A percentile compares a stretch with the other conserved stretches of the same genome.
These are phyloP conservation scores for Hura crepitans DNA, from an alignment of 441 rosid species.

Conservation along the genomic window DNA sequence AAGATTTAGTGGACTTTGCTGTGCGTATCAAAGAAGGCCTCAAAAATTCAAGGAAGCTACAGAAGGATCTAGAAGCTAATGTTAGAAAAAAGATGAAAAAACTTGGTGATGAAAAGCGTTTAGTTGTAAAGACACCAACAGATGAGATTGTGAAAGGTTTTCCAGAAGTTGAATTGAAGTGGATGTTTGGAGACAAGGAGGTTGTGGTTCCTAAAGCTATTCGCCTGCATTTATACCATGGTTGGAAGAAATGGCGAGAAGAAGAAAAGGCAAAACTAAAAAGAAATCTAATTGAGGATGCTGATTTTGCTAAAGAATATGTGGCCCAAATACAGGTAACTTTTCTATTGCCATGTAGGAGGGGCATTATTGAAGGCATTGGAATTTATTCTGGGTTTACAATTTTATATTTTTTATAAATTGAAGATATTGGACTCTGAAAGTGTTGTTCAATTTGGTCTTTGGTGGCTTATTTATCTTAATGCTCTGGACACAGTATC, in stretches of 20 bases:
- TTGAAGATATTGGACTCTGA: background rate
- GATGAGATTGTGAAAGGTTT: conserved; percentile 79
- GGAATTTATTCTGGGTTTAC: background rate
- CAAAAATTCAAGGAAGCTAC: conserved; percentile 68
- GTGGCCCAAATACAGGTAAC: conserved; percentile 70
- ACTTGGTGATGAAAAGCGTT: conserved; percentile 69
- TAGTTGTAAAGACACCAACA: conserved; percentile 56
- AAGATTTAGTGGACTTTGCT: conserved; percentile 64
- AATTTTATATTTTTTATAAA: conserved; percentile 1
- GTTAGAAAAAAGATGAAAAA: conserved; percentile 67
- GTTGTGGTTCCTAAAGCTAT: conserved; percentile 82
- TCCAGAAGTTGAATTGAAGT: conserved; percentile 83
- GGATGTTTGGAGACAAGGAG: conserved; percentile 92
- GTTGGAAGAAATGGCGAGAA: conserved; percentile 95
- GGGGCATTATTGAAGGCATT: conserved; percentile 5
- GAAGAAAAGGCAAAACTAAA: conserved; percentile 80
- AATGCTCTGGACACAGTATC: conserved; percentile 1
- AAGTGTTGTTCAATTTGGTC: background rate
- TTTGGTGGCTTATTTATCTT: background rate
- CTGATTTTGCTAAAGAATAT: conserved; percentile 72
- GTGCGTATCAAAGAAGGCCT: conserved; percentile 57
- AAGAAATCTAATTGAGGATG: conserved; percentile 64
- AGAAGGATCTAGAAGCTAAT: conserved; percentile 55
- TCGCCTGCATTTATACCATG: conserved; percentile 68
- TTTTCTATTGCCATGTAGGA: conserved; percentile 22